phyloP scores from a whole-genome alignment of 2,329 filamentous ascomycete species.

The Trichoderma sp. region DNA sequence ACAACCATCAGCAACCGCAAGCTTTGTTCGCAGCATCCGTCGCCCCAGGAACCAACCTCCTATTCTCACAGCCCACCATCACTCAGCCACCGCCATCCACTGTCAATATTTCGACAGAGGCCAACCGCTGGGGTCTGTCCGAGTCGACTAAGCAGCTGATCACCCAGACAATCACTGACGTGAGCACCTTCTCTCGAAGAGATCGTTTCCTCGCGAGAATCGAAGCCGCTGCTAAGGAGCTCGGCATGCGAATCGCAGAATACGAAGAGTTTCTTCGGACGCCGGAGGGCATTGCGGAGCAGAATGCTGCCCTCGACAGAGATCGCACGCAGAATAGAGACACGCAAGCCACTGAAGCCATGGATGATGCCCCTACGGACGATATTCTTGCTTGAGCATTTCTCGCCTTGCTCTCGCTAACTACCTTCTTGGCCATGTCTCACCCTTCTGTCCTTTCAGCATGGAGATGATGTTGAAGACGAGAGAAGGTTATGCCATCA shows the following conservation, averaged over 20 bases:
- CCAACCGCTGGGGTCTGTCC: constrained; percentile 40
- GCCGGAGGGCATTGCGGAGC: constrained; percentile 33
- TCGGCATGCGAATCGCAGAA: constrained; percentile 55
- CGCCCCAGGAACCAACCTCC: constrained; percentile 29
- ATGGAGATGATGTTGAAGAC: neutral
- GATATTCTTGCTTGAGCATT: neutral
- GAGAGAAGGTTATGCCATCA: neutral
- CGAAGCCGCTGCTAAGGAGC: constrained; percentile 55
- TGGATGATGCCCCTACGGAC: constrained; percentile 21
- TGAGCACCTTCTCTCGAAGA: constrained; percentile 46
- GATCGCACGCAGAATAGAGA: constrained; percentile 27
- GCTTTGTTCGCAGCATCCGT: constrained; percentile 31
- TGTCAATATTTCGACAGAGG: constrained; percentile 27
- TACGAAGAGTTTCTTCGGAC: constrained; percentile 48
- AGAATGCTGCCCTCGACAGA: constrained; percentile 33
- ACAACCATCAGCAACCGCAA: constrained; percentile 45
- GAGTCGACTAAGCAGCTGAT: constrained; percentile 32
- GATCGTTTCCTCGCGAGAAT: constrained; percentile 53
- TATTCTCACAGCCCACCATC: constrained; percentile 9
- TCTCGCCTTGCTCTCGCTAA: neutral
- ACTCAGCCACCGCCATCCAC: constrained; percentile 3
- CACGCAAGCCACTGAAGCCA: constrained; percentile 22
- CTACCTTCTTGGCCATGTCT: neutral
- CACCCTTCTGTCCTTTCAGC: neutral
- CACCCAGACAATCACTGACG: constrained; percentile 48